phyloP scores from a whole-genome alignment of 2,329 filamentous ascomycete species.

The Sarocladium strictum region DNA sequence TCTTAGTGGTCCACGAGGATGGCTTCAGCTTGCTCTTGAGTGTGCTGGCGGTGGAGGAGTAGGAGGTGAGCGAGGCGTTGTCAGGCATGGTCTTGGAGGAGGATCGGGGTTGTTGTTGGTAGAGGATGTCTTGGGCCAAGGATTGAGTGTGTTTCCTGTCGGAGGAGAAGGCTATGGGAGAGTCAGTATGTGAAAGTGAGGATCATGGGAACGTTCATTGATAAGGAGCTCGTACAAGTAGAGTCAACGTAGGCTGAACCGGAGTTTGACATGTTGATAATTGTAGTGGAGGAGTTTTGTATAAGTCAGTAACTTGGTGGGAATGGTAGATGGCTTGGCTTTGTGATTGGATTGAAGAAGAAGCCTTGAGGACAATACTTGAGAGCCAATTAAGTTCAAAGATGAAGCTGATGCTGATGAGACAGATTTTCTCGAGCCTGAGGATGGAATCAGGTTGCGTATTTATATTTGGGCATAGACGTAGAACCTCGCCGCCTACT shows the following conservation, averaged over 20 bases:
- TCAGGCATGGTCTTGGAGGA: not conserved
- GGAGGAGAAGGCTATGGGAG: not conserved
- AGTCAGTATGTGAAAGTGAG: not conserved
- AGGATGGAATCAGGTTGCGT: constrained; percentile 3
- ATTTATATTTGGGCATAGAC: not conserved
- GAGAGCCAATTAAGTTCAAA: not conserved
- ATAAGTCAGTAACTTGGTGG: not conserved
- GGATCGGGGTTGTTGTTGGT: not conserved
- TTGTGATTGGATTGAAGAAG: not conserved
- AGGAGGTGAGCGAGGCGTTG: constrained; percentile 18
- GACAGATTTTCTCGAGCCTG: not conserved
- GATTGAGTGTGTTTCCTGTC: not conserved
- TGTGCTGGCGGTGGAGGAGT: constrained; percentile 19
- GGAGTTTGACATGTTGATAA: constrained; percentile 4
- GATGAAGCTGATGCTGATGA: not conserved
- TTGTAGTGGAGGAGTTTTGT: not conserved
- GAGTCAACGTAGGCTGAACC: not conserved
- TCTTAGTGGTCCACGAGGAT: constrained; percentile 15
- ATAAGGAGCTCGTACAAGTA: not conserved
- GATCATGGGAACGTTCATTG: not conserved
- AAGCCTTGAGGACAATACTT: not conserved
- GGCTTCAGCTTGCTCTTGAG: constrained; percentile 15
- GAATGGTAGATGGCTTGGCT: not conserved
- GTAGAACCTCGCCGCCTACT: not conserved
- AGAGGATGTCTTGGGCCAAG: not conserved